Conservation (phyloP, 345 rosid genomes). For the Aegle marmelos region DNA sequence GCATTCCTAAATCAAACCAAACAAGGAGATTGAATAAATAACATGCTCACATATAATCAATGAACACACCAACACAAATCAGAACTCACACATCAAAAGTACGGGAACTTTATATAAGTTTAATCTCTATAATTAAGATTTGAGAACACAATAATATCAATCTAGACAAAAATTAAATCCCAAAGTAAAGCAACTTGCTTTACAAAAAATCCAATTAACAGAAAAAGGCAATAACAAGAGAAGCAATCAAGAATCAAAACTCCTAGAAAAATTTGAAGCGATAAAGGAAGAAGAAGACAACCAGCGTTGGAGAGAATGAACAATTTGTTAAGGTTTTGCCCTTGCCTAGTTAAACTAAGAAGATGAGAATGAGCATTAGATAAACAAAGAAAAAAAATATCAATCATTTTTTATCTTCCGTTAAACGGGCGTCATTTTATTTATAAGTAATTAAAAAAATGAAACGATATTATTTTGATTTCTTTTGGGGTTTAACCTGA, state of each 20-base stretch:
- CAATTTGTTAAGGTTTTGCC: too few species aligned
- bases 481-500: too few species aligned
- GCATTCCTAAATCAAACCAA: constrained; percentile 1
- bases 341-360: too few species aligned
- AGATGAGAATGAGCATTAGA: too few species aligned
- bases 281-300: too few species aligned
- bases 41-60: neutral
- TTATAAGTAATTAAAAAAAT: too few species aligned
- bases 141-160: neutral
- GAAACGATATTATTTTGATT: too few species aligned
- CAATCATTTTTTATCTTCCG: too few species aligned
- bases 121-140: neutral
- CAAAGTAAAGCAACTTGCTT: neutral
- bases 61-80: neutral
- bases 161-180: neutral
- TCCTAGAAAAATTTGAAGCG: neutral
- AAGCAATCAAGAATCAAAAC: constrained; percentile 5
- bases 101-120: constrained; percentile 9
- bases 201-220: neutral
- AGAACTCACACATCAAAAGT: neutral
- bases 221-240: neutral
- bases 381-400: too few species aligned
- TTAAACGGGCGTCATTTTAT: too few species aligned
- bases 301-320: too few species aligned
- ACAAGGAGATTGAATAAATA: neutral